Percentiles rank a stretch among this genome's conserved stretches.
Evolutionary conservation across 106 monocot genomes (phyloP).

Genomic region (Dendrobium officinale): DNA sequence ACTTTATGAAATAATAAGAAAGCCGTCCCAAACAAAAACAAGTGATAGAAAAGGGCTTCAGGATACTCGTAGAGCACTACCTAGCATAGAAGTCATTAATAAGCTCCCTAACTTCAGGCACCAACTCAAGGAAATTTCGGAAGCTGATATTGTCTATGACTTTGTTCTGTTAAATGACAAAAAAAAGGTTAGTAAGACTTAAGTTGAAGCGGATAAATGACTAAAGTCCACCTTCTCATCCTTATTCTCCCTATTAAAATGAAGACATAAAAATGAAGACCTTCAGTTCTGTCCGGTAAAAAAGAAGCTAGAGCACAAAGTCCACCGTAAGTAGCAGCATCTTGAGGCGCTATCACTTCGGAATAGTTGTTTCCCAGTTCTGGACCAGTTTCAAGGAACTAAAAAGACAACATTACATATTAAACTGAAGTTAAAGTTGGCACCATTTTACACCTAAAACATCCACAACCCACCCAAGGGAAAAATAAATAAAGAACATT

Average conservation of each 20-base stretch:
- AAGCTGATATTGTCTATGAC: slow-evolving; percentile 91
- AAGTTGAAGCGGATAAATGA: neutral
- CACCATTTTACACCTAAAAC: neutral
- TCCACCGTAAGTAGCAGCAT: slow-evolving; percentile 89
- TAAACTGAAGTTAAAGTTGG: neutral
- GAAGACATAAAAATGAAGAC: slow-evolving; percentile 21
- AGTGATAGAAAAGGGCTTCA: neutral
- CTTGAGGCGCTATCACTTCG: slow-evolving; percentile 85
- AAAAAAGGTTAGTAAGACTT: neutral
- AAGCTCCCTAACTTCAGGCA: slow-evolving; percentile 95
- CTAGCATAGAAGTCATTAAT: slow-evolving; percentile 94
- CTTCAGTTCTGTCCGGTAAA: slow-evolving; percentile 88
- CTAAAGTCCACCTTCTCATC: neutral
- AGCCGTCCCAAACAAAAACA: too few relatives aligned
- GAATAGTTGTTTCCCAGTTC: slow-evolving; percentile 79
- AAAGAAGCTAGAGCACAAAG: slow-evolving; percentile 97
- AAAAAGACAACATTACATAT: slow-evolving; percentile 2
- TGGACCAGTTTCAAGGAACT: slow-evolving; percentile 84
- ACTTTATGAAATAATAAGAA: too few relatives aligned
- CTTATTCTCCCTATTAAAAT: neutral
- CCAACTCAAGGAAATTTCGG: slow-evolving; percentile 87
- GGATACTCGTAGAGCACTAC: slow-evolving; percentile 17
- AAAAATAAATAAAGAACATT: neutral
- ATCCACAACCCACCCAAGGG: neutral
- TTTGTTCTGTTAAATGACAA: slow-evolving; percentile 48